phyloP scores from a whole-genome alignment of 306 rosid genomes.

The Cucumis sativus region DNA sequence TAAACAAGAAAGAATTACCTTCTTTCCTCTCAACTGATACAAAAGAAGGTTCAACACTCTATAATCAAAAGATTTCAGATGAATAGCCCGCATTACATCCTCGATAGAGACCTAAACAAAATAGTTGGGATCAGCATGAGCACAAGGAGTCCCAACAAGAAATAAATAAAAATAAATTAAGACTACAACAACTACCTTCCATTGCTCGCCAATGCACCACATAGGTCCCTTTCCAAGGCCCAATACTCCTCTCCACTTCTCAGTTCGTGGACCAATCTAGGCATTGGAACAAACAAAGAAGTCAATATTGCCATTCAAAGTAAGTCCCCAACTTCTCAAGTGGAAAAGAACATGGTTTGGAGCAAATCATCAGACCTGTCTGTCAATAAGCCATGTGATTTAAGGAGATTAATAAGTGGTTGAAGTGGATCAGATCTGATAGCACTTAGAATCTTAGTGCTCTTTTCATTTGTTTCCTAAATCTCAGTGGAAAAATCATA shows the following conservation, averaged over 20 bases:
- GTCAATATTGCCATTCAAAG: not conserved
- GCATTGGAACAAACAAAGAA: not conserved
- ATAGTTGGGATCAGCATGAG: not conserved
- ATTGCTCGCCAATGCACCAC: slow-evolving; percentile 37
- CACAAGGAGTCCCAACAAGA: not conserved
- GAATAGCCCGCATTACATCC: slow-evolving; percentile 68
- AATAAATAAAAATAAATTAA: not conserved
- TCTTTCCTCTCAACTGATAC: slow-evolving; percentile 56
- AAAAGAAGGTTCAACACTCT: slow-evolving; percentile 86
- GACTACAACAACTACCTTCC: slow-evolving; percentile 30
- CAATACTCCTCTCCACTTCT: slow-evolving; percentile 74
- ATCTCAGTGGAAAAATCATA: slow-evolving; percentile 6
- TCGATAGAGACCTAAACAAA: slow-evolving; percentile 48
- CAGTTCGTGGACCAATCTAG: slow-evolving; percentile 58
- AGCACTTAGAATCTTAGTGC: slow-evolving; percentile 20
- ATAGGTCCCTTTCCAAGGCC: slow-evolving; percentile 84
- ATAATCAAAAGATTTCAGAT: slow-evolving; percentile 81
- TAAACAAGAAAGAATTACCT: slow-evolving; percentile 31
- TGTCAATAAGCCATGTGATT: slow-evolving; percentile 45
- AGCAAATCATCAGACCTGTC: slow-evolving; percentile 32
- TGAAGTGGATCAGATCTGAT: slow-evolving; percentile 29
- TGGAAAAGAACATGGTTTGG: not conserved
- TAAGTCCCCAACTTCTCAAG: not conserved
- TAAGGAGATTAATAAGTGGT: slow-evolving; percentile 41
- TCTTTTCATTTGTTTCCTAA: slow-evolving; percentile 30